phyloP scores from a whole-genome alignment of 1,284 basidiomycete genomes.

The Vanrija sp. region DNA sequence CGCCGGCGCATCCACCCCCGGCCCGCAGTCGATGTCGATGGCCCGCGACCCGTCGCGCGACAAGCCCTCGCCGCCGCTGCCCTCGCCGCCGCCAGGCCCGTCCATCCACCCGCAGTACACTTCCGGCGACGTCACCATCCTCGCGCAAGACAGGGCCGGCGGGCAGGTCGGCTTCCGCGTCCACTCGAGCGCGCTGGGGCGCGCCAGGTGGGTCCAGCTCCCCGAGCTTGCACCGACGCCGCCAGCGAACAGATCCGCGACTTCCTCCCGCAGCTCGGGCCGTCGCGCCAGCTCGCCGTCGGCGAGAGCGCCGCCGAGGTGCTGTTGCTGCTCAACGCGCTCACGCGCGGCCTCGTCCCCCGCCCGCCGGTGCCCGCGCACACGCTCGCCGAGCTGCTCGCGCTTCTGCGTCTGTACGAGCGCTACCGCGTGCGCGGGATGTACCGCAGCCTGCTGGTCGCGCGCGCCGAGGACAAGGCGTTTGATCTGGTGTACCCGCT shows the following conservation, averaged over 20 bases:
- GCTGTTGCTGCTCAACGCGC: slow-evolving; percentile 1
- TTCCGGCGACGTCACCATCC: too few relatives aligned
- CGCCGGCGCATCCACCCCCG: too few relatives aligned
- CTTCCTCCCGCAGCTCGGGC: background rate
- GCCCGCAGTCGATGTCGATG: too few relatives aligned
- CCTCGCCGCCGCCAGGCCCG: too few relatives aligned
- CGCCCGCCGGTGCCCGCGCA: background rate
- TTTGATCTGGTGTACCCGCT: background rate
- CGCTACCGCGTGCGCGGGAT: background rate
- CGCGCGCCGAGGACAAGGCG: background rate
- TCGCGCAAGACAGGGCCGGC: too few relatives aligned
- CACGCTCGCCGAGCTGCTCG: background rate
- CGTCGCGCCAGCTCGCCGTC: background rate
- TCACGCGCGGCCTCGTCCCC: background rate
- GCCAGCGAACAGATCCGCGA: background rate
- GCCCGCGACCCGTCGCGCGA: too few relatives aligned
- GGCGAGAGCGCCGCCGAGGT: background rate
- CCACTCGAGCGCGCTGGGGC: background rate
- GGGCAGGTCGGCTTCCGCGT: background rate
- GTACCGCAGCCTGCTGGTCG: background rate
- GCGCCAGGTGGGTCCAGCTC: background rate
- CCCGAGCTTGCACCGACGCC: background rate
- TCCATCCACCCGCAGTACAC: too few relatives aligned
- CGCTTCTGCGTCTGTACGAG: slow-evolving; percentile 1
- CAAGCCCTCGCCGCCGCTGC: too few relatives aligned